These are phyloP conservation scores for Solanum etuberosum DNA, from an alignment of 257 asterid species.

Conservation along the genomic window DNA sequence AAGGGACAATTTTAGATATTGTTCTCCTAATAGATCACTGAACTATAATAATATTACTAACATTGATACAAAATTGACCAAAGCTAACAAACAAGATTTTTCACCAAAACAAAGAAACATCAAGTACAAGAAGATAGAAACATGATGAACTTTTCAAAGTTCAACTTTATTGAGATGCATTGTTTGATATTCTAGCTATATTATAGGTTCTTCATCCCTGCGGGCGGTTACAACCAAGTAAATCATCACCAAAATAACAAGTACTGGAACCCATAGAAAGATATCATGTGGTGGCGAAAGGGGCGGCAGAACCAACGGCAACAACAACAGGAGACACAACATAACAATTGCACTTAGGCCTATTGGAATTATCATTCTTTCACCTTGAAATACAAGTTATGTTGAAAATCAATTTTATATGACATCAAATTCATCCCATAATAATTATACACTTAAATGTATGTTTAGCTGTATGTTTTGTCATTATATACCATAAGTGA, in stretches of 20 bases:
- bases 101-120: too few relatives aligned
- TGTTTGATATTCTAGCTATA: not conserved
- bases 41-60: not conserved
- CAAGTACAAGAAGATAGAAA: too few relatives aligned
- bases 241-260: not conserved
- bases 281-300: not conserved
- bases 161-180: not conserved
- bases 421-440: not conserved
- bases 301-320: not conserved
- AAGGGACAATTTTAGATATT: too few relatives aligned
- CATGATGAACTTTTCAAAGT: too few relatives aligned
- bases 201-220: not conserved
- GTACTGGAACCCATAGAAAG: not conserved
- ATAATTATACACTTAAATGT: not conserved
- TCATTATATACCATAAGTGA: not conserved
- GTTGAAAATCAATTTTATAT: not conserved
- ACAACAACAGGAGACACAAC: not conserved
- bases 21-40: too few relatives aligned
- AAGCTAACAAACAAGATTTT: too few relatives aligned
- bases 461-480: not conserved
- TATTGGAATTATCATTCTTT: not conserved
- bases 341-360: not conserved
- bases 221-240: not conserved
- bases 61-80: not conserved
- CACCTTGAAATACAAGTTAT: not conserved